Evolutionary conservation across 2,329 filamentous ascomycete species (phyloP), one percentile per base, ranked within the genome.

Genomic region (Hypoxylon sp.): DNA sequence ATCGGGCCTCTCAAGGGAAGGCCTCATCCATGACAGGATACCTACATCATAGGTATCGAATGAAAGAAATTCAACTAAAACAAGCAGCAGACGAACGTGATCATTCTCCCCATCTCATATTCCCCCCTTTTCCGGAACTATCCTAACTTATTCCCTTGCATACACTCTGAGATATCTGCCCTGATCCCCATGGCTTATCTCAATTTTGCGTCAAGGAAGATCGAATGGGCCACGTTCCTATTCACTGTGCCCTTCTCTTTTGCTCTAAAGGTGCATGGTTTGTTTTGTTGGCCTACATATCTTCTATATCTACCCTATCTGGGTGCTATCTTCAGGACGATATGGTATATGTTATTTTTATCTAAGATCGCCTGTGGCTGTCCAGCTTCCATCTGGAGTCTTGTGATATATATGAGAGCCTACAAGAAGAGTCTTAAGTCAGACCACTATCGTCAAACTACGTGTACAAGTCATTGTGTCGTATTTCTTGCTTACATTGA

Each of bases 201-300:
- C 75, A 74, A 76, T 76, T 76, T 76, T 76, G 39, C 73, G 74
- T 75, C 75, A 76, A 76, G 75, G 75, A 75, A 76, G 60, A 77
- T 24, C 31, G 42, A 77, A 67, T 22, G 17, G 62, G 59, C 63
- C 65, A 69, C 69, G 54, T 70, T 65, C 55, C 66, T 71, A 63
- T 71, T 71, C 58, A 31, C 60, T 64, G 58, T 69, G 66, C 59
- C 67, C 67, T 63, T 51, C 42, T 71, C 50, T 66, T 55, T 57
- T 42, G 9, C 52, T 46, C 58, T 46, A 64, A 65, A 63, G 65
- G 67, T 48, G 58, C 59, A 69, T 60, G 63, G 58, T 60, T 68
- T 74, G 65, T 67, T 55, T 65, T 70, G 55, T 37, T 69, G 71
- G 74, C 59, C 70, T 66, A 75, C 69, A 75, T 73, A n/a, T 46